Base-by-base conservation (phyloP, 805 yeast genomes). In the Yarrowia keelungensis region DNA sequence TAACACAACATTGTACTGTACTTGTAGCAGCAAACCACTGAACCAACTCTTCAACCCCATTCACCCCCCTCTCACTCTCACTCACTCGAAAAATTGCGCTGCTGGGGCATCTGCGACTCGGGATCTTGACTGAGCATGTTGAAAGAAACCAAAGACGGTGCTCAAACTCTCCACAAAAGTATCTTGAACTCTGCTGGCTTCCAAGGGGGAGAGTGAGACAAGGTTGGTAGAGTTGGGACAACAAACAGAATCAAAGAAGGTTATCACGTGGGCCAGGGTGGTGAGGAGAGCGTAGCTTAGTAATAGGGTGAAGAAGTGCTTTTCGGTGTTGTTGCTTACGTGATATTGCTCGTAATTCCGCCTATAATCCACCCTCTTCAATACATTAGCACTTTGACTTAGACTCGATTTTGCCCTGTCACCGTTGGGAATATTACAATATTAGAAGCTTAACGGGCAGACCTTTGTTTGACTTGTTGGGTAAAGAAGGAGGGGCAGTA, bases 91-190 rank as follows among this genome's bases (percentile, higher is more conserved):
- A 59, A 59, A 59, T 59, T 59, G 42, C 65, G 65, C 65, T 43
- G 65, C 51, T 59, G 65, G 35, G 65, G 65, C 65, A 59, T 59
- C 65, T 59, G 65, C 65, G 65, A 59, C 51, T 59, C 65, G 51
- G 65, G 65, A 59, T 59, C 65, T 43, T 42, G 51, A 59, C 51
- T 59, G 65, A 59, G 65, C 65, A 59, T 59, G 65, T 43, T 59
- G 50, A 59, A 35, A 59, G 65, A 59, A 41, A 56, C 62, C 62
- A 56, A 56, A 56, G 47, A 10, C 47, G 32, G 16, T 15, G 32
- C 36, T 41, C 47, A 56, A 56, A 56, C 62, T 56, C 62, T 56
- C 62, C 62, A 56, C 47, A 36, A 56, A 56, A 41, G 36, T 41
- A 41, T 41, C 47, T 56, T 56, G 62, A 56, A 56, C 62, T 56